Base-by-base conservation (phyloP, 1,139 yeast genomes). In the Debaryomyces robertsiae region DNA sequence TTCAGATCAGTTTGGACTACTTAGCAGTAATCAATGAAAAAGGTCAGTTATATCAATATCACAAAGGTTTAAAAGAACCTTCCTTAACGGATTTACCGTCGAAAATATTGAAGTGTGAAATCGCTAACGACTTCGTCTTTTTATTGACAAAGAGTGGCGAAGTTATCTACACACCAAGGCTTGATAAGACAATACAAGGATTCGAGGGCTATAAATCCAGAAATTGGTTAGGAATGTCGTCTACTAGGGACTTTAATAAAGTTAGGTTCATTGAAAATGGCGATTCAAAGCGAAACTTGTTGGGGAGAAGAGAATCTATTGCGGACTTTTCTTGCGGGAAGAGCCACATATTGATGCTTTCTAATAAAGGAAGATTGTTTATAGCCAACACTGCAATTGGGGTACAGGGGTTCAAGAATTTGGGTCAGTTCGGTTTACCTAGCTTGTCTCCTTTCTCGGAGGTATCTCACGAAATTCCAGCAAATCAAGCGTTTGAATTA, bases 391-490 rank as follows among this genome's bases (percentile, higher is more conserved):
- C 94, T 0, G 81, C 82, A 0, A 48, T 58, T 16, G 46, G 34
- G 5, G 54, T 42, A 46, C 49, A 6, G 30, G 53, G 39, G 48
- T 65, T 39, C 39, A 55, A 17, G 25, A 77, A 62, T 74, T 84
- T 30, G 49, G 98, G 97, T 5, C 98, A 91, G 63, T 87, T 75
- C 61, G 98, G 98, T 10, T 60, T 87, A 15, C 94, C 95, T 0
- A 61, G 67, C 10, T 77, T 70, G 50, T 81, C 95, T 0, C 91
- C 88, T 43, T 81, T 79, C 51, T 81, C 44, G 2, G 44, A 39
- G 5, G 42, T 46, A 3, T 39, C 43, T 4, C 43, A 45, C 4
- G 39, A 43, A 4, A 50, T 66, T 10, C 66, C 71, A 2, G 19
- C 49, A 9, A 62, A 69, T 43, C 43, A 50, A 28, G 63, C 67